Conservation (phyloP, 306 rosid genomes). For the Neltuma alba region DNA sequence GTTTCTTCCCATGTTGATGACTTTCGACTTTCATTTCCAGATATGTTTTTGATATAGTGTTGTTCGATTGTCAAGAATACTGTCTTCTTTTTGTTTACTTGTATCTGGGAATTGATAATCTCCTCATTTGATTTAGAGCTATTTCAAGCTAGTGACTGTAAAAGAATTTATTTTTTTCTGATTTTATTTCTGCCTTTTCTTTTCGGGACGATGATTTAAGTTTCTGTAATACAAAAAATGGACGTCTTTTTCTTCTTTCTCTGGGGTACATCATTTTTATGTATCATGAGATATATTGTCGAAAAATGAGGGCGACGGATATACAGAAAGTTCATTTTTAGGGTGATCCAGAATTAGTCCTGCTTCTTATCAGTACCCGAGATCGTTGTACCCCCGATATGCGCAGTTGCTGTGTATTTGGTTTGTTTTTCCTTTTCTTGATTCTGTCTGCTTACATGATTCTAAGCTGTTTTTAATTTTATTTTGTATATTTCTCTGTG, state of each 20-base stretch:
- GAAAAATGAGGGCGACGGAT: slow-evolving; percentile 2
- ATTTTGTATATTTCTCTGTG: background rate
- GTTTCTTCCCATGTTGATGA: slow-evolving; percentile 22
- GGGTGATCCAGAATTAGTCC: slow-evolving; percentile 32
- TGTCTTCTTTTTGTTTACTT: background rate
- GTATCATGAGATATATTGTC: background rate
- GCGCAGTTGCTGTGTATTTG: background rate
- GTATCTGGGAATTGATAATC: background rate
- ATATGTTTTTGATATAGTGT: background rate
- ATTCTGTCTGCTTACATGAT: background rate
- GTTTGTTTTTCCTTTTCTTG: background rate
- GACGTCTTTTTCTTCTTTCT: background rate
- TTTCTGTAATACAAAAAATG: background rate
- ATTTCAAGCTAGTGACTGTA: background rate
- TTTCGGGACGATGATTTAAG: background rate
- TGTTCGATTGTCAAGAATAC: slow-evolving; percentile 32
- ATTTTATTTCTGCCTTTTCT: background rate
- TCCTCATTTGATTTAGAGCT: background rate
- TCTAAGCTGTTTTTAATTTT: background rate
- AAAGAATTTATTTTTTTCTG: background rate
- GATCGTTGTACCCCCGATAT: background rate
- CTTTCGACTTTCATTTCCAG: slow-evolving; percentile 28
- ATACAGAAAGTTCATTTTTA: slow-evolving; percentile 10
- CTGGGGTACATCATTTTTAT: background rate
- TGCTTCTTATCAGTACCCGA: background rate